Percentiles rank a stretch among this genome's conserved stretches.
These are phyloP conservation scores for Colletotrichum spinosum DNA, from an alignment of 2,329 filamentous ascomycete genomes.

Conservation along the genomic window DNA sequence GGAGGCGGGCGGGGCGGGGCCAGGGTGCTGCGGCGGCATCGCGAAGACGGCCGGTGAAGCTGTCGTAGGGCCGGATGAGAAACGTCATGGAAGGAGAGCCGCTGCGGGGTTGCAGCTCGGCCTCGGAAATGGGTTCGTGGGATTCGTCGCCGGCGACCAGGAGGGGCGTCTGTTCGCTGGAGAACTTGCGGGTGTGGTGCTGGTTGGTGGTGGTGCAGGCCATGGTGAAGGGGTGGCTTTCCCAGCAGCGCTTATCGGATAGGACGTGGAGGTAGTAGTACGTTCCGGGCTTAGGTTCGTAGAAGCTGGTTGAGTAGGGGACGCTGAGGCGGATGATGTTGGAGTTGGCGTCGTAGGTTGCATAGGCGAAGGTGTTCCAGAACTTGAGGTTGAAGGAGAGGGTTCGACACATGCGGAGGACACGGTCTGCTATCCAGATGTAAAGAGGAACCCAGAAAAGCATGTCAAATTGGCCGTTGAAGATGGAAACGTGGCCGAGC, in stretches of 20 bases:
- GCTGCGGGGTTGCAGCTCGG: constrained; percentile 18
- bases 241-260: constrained; percentile 55
- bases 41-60: constrained; percentile 54
- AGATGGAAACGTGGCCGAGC: constrained; percentile 66
- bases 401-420: constrained; percentile 57
- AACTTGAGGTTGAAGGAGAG: constrained; percentile 52
- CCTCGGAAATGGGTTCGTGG: constrained; percentile 27
- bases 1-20: constrained; percentile 43
- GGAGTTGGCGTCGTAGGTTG: constrained; percentile 49
- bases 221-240: constrained; percentile 63
- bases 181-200: constrained; percentile 35
- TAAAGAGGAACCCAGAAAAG: constrained; percentile 61
- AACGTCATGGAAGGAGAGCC: constrained; percentile 50
- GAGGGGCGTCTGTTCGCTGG: constrained; percentile 48
- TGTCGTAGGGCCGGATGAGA: constrained; percentile 58
- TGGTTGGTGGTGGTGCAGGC: constrained; percentile 42
- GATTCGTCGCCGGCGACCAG: constrained; percentile 40
- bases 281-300: constrained; percentile 52
- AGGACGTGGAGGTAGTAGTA: constrained; percentile 60
- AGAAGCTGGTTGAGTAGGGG: constrained; percentile 48
- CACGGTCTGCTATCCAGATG: constrained; percentile 63
- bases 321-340: constrained; percentile 57
- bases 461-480: constrained; percentile 58
- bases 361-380: constrained; percentile 50
- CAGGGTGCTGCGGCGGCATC: constrained; percentile 43